Evolutionary conservation across 371 early-diverging fungal genomes (phyloP), one percentile per base, ranked within the genome.

Genomic region (Mortierella sp.): DNA sequence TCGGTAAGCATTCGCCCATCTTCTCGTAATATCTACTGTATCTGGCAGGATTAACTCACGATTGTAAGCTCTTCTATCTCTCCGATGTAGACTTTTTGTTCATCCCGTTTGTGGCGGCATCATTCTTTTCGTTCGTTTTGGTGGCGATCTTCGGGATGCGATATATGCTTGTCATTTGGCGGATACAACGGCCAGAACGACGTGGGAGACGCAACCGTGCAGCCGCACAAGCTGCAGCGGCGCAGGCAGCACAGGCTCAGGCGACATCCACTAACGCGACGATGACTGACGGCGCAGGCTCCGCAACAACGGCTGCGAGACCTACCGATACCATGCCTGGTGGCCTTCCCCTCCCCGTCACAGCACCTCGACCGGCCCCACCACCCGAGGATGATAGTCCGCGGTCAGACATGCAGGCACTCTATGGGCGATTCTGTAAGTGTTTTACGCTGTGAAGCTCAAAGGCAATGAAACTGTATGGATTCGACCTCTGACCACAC

Each of bases 81-180:
- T 71, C 43, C 24, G 43, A n/a, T 41, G 18, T 73, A 90, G 93
- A 91, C 38, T 83, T 82, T 32, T 82, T 94, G 2, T 95, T 94
- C 77, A 84, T 94, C 21, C 91, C 94, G 32, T 94, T 95, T 82
- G 91, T 91, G 21, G 90, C 93, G 1, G 92, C 93, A 0, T 90
- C 94, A 4, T 94, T 96, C 77, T 92, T 95, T 73, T 92, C 91
- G 6, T 95, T 95, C 84, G 84, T 93, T n/a, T 76, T 95, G 72
- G 92, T 94, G 10, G 92, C 95, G 3, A 90, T 94, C 18, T 93
- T 94, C 82, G 94, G 93, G 24, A 92, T 96, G 92, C 91, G 95
- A 0, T 96, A 96, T 77, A 85, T 96, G 58, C 82, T 93, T n/a
- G 91, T 92, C 3, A 93, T 96, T 10, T 92, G 95, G 91, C 80